These are phyloP conservation scores for Solanum chacoense DNA, from an alignment of 305 asterid species.

Conservation along the genomic window DNA sequence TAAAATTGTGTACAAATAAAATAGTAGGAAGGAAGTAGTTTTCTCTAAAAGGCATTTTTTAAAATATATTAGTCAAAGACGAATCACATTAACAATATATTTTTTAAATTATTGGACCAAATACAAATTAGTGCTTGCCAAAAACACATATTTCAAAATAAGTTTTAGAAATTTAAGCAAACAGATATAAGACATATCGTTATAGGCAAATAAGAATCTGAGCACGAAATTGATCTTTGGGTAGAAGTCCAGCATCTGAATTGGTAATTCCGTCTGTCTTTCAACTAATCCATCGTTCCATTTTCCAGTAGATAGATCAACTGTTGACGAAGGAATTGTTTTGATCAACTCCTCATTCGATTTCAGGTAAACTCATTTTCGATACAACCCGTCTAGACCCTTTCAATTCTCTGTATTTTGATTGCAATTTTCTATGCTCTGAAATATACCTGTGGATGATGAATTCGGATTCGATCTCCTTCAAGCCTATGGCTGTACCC, in stretches of 20 bases:
- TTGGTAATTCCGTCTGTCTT: not conserved
- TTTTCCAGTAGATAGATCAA: not conserved
- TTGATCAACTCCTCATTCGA: not conserved
- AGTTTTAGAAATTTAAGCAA: not conserved
- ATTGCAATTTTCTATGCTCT: not conserved
- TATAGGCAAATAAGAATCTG: not conserved
- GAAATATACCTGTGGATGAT: not conserved
- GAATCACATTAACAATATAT: not conserved
- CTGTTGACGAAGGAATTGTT: not conserved
- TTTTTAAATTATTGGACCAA: not conserved
- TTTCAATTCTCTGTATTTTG: not conserved
- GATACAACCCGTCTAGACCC: not conserved
- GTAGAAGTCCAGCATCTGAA: not conserved
- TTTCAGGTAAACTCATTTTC: not conserved
- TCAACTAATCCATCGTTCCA: not conserved
- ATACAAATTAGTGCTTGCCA: not conserved
- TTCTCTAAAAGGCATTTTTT: not conserved
- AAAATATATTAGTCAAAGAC: not conserved
- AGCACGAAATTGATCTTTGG: not conserved
- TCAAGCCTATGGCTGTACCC: constrained; percentile 17
- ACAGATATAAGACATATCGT: not conserved
- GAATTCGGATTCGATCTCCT: not conserved
- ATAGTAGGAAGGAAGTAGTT: not conserved
- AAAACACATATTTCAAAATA: not conserved
- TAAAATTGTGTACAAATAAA: not conserved